These are phyloP conservation scores for Cordyceps pruinosa DNA, from an alignment of 2,329 filamentous ascomycete species.

Conservation along the genomic window DNA sequence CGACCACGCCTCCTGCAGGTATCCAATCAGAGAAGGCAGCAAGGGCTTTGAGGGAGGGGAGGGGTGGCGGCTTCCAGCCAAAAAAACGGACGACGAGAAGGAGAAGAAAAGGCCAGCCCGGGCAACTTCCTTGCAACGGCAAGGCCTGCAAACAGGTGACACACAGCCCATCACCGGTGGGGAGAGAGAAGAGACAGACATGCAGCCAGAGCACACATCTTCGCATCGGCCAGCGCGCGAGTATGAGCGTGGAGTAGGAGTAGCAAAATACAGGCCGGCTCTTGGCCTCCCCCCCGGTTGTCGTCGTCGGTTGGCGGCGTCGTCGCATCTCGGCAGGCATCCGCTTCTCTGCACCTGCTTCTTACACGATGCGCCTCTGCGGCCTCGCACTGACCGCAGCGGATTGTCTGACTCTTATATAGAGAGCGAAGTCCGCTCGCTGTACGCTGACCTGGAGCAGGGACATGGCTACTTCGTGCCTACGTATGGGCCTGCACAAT, in stretches of 20 bases:
- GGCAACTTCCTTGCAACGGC: neutral
- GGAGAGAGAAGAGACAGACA: slow-evolving; percentile 12
- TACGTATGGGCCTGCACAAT: slow-evolving; percentile 9
- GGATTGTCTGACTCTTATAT: slow-evolving; percentile 2
- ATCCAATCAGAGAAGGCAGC: neutral
- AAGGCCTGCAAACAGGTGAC: slow-evolving; percentile 7
- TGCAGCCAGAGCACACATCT: slow-evolving; percentile 4
- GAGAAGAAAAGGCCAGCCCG: neutral
- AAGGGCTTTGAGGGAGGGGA: too few relatives aligned
- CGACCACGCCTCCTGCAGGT: neutral
- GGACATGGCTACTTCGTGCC: too few relatives aligned
- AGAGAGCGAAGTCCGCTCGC: neutral
- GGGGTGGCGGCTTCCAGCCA: too few relatives aligned
- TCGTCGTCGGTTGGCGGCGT: neutral
- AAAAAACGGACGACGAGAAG: neutral
- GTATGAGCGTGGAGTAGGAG: neutral
- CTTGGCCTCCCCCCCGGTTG: neutral
- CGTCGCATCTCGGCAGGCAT: slow-evolving; percentile 1
- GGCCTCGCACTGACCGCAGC: neutral
- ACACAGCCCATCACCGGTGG: neutral
- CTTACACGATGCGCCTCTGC: neutral
- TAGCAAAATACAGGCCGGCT: too few relatives aligned
- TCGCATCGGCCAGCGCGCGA: neutral
- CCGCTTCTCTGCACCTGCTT: neutral
- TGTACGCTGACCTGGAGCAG: neutral